Evolutionary conservation across 1,139 yeast genomes (phyloP).

Genomic region (Geotrichum carabidarum): DNA sequence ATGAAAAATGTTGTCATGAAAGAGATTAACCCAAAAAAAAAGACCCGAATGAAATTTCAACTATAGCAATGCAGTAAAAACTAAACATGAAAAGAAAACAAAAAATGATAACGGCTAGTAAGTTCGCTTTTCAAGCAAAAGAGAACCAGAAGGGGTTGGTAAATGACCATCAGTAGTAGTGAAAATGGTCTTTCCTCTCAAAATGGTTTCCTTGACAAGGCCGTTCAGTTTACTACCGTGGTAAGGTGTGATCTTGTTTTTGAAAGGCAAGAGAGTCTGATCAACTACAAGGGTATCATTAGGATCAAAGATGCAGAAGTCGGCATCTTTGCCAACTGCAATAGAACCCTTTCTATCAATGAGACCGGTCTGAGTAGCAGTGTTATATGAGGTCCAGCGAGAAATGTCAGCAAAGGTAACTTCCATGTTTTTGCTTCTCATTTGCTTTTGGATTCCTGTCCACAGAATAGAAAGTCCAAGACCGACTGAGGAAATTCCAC

Average conservation of each 20-base stretch:
- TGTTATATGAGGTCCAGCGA: constrained; percentile 73
- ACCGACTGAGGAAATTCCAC: constrained; percentile 93
- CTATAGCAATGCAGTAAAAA: background rate
- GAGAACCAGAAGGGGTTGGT: constrained; percentile 50
- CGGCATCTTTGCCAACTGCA: constrained; percentile 77
- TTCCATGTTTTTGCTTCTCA: constrained; percentile 3
- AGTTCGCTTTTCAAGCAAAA: constrained; percentile 46
- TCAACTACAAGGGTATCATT: constrained; percentile 50
- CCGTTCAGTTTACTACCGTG: constrained; percentile 67
- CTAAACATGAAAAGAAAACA: background rate
- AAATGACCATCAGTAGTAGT: constrained; percentile 55
- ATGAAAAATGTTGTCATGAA: background rate
- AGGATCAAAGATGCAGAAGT: constrained; percentile 75
- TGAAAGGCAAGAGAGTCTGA: constrained; percentile 61
- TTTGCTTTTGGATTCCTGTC: constrained; percentile 61
- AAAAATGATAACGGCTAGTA: constrained; percentile 12
- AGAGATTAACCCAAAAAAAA: background rate
- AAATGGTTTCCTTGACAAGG: constrained; percentile 67
- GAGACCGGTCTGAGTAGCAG: constrained; percentile 82
- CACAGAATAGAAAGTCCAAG: constrained; percentile 76
- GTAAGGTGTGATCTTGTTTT: constrained; percentile 84
- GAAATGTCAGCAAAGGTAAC: constrained; percentile 58
- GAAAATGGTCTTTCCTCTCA: constrained; percentile 69
- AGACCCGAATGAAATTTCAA: background rate
- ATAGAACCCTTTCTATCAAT: constrained; percentile 67